Conservation (phyloP, 176 grass and related monocot genomes). For the Cymbopogon citratus region DNA sequence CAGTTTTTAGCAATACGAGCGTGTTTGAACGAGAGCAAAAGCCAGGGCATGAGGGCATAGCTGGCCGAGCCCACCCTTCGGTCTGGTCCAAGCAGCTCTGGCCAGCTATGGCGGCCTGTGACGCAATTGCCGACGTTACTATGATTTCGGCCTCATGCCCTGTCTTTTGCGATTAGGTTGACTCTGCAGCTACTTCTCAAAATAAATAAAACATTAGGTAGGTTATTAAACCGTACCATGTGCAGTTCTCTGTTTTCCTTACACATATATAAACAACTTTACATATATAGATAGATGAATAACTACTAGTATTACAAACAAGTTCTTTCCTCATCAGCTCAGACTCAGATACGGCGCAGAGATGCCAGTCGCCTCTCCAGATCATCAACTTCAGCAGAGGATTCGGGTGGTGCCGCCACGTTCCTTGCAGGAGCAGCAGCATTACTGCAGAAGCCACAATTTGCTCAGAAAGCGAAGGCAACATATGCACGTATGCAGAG, state of each 20-base stretch:
- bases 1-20: too few species aligned
- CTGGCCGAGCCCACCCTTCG: too few species aligned
- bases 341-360: constrained; percentile 67
- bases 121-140: neutral
- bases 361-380: constrained; percentile 88
- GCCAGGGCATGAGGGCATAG: too few species aligned
- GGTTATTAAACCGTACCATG: neutral
- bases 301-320: constrained; percentile 17
- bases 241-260: constrained; percentile 3
- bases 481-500: too few species aligned
- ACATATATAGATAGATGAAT: constrained; percentile 43
- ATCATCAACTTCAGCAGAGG: constrained; percentile 75
- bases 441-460: too few species aligned
- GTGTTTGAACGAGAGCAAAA: too few species aligned
- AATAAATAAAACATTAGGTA: neutral
- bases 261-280: constrained; percentile 33
- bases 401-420: constrained; percentile 41
- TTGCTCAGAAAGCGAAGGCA: neutral
- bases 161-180: neutral
- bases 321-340: constrained; percentile 12
- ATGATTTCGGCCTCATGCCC: neutral
- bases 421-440: constrained; percentile 27
- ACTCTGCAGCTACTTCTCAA: neutral
- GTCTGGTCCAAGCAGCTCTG: too few species aligned
- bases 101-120: too few species aligned